Evolutionary conservation across 495 filamentous ascomycete genomes (phyloP).

Genomic region (Lasiosphaeria hispida): DNA sequence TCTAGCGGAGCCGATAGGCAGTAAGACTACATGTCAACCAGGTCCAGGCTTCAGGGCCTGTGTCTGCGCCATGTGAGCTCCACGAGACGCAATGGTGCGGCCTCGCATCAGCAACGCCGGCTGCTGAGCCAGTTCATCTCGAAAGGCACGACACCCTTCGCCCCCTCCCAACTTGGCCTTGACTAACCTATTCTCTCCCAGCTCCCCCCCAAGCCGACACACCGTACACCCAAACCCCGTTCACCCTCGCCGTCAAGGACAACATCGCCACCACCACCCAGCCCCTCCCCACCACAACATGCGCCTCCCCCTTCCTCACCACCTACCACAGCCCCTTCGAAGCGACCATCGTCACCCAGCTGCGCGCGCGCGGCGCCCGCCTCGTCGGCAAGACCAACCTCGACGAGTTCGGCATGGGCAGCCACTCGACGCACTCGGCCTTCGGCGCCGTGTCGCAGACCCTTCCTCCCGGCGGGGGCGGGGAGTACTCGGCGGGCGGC

Average conservation of each 20-base stretch:
- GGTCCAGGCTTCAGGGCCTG: constrained; percentile 22
- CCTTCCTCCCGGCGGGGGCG: neutral
- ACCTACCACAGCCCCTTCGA: constrained; percentile 72
- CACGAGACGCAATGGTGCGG: neutral
- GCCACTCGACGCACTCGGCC: constrained; percentile 73
- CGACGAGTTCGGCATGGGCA: constrained; percentile 99
- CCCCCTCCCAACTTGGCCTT: neutral
- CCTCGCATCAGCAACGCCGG: constrained; percentile 23
- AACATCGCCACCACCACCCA: constrained; percentile 69
- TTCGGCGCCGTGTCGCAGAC: constrained; percentile 61
- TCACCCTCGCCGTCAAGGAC: constrained; percentile 74
- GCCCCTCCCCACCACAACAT: constrained; percentile 73
- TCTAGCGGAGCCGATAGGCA: neutral
- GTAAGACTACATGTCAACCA: constrained; percentile 22
- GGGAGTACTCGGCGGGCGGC: constrained; percentile 73
- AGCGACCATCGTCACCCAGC: constrained; percentile 71
- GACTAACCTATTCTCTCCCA: neutral
- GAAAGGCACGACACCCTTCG: constrained; percentile 13
- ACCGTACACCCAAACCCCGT: constrained; percentile 3
- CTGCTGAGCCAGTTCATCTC: constrained; percentile 33
- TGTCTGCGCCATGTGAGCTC: constrained; percentile 20
- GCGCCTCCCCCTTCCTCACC: constrained; percentile 74
- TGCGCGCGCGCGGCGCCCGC: constrained; percentile 62
- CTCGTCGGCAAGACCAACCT: constrained; percentile 83
- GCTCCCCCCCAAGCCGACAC: neutral